Evolutionary conservation across 2,329 filamentous ascomycete species (phyloP).

Genomic region (Verticillium albo-atrum): DNA sequence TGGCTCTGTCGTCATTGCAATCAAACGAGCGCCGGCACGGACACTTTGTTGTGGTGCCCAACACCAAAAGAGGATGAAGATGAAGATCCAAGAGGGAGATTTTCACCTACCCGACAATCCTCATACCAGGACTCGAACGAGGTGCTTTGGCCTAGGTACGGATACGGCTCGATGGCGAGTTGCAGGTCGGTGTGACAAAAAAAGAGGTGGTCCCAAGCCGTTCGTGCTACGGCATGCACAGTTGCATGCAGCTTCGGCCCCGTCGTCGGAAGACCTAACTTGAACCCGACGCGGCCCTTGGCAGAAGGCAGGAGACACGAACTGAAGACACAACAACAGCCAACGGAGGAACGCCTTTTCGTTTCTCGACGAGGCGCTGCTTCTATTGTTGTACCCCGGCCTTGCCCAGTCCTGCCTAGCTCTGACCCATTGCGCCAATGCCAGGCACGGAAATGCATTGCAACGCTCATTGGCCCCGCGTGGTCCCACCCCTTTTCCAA

Average conservation of each 20-base stretch:
- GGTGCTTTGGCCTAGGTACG: not conserved
- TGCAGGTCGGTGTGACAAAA: too few species aligned
- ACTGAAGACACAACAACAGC: not conserved
- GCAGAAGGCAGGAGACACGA: too few species aligned
- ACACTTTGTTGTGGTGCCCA: not conserved
- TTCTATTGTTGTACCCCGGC: not conserved
- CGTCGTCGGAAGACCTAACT: not conserved
- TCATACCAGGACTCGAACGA: not conserved
- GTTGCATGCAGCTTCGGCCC: not conserved
- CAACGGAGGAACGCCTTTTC: not conserved
- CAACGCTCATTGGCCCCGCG: not conserved
- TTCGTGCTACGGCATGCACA: too few species aligned
- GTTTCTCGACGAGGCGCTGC: not conserved
- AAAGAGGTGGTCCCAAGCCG: too few species aligned
- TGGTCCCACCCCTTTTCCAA: not conserved
- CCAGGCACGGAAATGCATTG: slow-evolving; percentile 2
- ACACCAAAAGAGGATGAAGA: not conserved
- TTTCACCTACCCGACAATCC: not conserved
- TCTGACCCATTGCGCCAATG: not conserved
- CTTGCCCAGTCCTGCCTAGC: not conserved
- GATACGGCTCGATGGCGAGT: too few species aligned
- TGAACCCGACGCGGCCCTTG: not conserved
- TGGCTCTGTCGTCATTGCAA: not conserved
- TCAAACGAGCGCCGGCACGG: not conserved
- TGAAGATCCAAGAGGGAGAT: not conserved